phyloP scores from a whole-genome alignment of 2,329 filamentous ascomycete genomes.

The Cytospora leucostoma region DNA sequence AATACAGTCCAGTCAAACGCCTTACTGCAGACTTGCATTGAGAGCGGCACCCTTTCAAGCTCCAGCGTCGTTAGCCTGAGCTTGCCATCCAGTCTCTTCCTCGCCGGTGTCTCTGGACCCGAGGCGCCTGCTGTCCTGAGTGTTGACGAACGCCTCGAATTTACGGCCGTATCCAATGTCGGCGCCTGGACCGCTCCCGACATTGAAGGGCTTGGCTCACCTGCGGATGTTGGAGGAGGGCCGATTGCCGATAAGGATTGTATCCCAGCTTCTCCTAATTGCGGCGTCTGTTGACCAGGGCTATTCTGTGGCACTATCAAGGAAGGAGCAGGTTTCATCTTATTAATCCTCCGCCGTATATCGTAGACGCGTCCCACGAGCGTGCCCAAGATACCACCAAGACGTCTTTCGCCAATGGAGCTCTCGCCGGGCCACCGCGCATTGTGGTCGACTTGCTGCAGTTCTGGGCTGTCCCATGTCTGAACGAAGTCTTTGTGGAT shows the following conservation, averaged over 20 bases:
- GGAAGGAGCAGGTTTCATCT: constrained; percentile 15
- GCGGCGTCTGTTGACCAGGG: constrained; percentile 5
- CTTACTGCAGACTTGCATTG: constrained; percentile 67
- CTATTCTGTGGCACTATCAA: neutral
- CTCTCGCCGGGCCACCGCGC: constrained; percentile 58
- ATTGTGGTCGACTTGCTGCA: constrained; percentile 64
- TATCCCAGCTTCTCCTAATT: constrained; percentile 8
- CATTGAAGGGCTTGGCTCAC: constrained; percentile 10
- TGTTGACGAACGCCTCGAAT: constrained; percentile 15
- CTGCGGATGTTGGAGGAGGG: neutral
- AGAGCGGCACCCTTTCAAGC: constrained; percentile 74
- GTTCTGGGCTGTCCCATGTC: constrained; percentile 62
- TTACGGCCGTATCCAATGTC: constrained; percentile 7
- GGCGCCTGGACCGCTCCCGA: constrained; percentile 4
- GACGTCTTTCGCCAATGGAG: constrained; percentile 60
- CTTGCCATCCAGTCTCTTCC: constrained; percentile 54
- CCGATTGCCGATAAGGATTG: neutral
- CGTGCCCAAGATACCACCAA: constrained; percentile 70
- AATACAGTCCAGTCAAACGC: constrained; percentile 75
- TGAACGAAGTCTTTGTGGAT: constrained; percentile 55
- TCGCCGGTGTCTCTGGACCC: constrained; percentile 28
- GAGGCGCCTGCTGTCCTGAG: neutral
- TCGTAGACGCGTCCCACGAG: constrained; percentile 69
- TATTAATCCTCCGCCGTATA: constrained; percentile 41
- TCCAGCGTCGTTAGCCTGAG: constrained; percentile 72